Percentiles rank a stretch among this genome's conserved stretches.
phyloP scores from a whole-genome alignment of 768 basidiomycete genomes.

The Kwoniella sp. region DNA sequence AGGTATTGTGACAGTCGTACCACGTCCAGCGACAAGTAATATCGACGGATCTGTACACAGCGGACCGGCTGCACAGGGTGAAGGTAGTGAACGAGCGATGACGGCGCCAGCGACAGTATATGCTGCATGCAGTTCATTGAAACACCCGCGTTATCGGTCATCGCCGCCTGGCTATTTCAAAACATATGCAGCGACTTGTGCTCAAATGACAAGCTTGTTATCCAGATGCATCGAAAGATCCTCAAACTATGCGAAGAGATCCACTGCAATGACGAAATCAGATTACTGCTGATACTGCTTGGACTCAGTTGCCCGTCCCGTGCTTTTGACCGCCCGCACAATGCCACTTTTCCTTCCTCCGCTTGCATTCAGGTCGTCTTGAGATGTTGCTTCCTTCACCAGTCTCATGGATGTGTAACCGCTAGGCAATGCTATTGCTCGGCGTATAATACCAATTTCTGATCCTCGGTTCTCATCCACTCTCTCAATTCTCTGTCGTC shows the following conservation, averaged over 20 bases:
- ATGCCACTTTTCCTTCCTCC: too few relatives aligned
- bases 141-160: neutral
- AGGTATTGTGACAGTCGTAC: too few relatives aligned
- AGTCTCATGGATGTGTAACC: too few relatives aligned
- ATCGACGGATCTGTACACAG: too few relatives aligned
- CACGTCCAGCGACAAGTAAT: too few relatives aligned
- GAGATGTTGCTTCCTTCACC: neutral
- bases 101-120: too few relatives aligned
- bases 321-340: too few relatives aligned
- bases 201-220: neutral
- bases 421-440: constrained; percentile 30
- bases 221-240: neutral
- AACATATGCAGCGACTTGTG: too few relatives aligned
- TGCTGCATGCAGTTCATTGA: too few relatives aligned
- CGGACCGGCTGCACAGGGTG: too few relatives aligned
- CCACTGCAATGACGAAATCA: neutral
- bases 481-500: constrained; percentile 52
- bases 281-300: neutral
- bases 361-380: too few relatives aligned
- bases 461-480: constrained; percentile 52
- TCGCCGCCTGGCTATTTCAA: neutral
- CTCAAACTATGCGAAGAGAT: neutral
- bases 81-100: neutral
- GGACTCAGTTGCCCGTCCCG: neutral
- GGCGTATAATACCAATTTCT: constrained; percentile 55